These are phyloP conservation scores for Fomitopsis pinicola DNA, from an alignment of 1,284 basidiomycete species.

Conservation along the genomic window DNA sequence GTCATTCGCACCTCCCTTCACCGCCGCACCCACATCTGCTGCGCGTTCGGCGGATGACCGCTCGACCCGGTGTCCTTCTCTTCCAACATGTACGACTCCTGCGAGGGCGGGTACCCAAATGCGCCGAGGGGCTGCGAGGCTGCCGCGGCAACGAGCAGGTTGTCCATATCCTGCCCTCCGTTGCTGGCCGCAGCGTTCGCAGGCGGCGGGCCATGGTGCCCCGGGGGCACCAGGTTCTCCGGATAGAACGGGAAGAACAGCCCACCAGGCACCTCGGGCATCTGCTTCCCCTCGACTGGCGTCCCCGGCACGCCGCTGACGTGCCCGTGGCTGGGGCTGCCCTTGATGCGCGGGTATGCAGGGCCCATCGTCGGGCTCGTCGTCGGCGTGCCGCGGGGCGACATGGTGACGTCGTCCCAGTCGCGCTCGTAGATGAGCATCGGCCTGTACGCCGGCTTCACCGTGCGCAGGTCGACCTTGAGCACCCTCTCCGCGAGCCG, in stretches of 20 bases:
- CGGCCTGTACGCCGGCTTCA: constrained; percentile 52
- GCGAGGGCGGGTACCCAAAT: constrained; percentile 49
- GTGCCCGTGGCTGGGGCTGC: constrained; percentile 9
- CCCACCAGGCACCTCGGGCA: constrained; percentile 59
- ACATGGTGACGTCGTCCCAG: constrained; percentile 49
- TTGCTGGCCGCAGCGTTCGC: constrained; percentile 14
- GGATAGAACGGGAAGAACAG: constrained; percentile 76
- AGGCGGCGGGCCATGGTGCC: constrained; percentile 11
- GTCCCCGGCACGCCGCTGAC: constrained; percentile 5
- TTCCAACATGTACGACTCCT: constrained; percentile 62
- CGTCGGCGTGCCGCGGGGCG: constrained; percentile 12
- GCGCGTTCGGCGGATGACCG: constrained; percentile 17
- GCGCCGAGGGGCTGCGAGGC: constrained; percentile 39
- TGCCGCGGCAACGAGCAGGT: constrained; percentile 51
- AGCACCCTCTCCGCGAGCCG: constrained; percentile 75
- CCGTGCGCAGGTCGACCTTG: constrained; percentile 57
- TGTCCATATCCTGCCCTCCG: constrained; percentile 39
- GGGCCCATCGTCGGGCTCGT: constrained; percentile 24
- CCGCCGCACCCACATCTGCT: constrained; percentile 24
- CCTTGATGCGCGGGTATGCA: constrained; percentile 18
- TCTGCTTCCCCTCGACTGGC: constrained; percentile 23
- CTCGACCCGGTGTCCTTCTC: constrained; percentile 42
- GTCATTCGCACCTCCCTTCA: background rate
- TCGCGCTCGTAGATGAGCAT: constrained; percentile 62
- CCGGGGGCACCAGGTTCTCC: constrained; percentile 35